These are phyloP conservation scores for Pseudoperonospora humuli DNA, from an alignment of 352 stramenopile genomes.

Conservation along the genomic window DNA sequence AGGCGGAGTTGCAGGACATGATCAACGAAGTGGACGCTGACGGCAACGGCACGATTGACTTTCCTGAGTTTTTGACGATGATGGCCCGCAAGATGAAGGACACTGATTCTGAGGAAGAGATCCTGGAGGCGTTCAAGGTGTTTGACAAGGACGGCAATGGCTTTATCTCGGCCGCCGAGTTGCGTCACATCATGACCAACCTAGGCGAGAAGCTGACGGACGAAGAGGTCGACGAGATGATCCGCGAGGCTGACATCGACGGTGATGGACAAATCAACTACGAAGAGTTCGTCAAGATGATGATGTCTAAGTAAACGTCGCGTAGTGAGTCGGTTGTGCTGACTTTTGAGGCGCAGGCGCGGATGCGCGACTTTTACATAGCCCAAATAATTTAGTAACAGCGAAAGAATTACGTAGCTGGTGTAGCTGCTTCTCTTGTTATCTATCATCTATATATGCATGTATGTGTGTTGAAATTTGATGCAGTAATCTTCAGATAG, in stretches of 20 bases:
- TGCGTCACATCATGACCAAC: conserved; percentile 99
- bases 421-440: too few species aligned
- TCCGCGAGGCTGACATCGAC: conserved; percentile 97
- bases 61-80: conserved; percentile 99
- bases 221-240: conserved; percentile 99
- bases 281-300: conserved; percentile 99
- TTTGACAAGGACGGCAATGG: conserved; percentile 98
- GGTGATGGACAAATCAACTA: conserved; percentile 99
- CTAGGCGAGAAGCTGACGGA: conserved; percentile 98
- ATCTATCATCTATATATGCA: too few species aligned
- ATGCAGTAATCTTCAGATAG: too few species aligned
- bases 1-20: conserved; percentile 98
- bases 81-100: conserved; percentile 99
- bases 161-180: conserved; percentile 97
- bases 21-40: conserved; percentile 99
- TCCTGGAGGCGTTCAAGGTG: conserved; percentile 98
- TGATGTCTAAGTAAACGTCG: conserved; percentile 93
- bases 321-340: neutral
- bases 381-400: conserved; percentile 1
- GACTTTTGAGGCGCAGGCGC: too few species aligned
- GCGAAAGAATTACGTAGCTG: too few species aligned
- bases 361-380: too few species aligned
- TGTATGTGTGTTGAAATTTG: too few species aligned
- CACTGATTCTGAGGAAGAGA: conserved; percentile 97
- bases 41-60: conserved; percentile 99